Conservation (phyloP, 1,139 yeast genomes). For the Nakaseomyces sp. region DNA sequence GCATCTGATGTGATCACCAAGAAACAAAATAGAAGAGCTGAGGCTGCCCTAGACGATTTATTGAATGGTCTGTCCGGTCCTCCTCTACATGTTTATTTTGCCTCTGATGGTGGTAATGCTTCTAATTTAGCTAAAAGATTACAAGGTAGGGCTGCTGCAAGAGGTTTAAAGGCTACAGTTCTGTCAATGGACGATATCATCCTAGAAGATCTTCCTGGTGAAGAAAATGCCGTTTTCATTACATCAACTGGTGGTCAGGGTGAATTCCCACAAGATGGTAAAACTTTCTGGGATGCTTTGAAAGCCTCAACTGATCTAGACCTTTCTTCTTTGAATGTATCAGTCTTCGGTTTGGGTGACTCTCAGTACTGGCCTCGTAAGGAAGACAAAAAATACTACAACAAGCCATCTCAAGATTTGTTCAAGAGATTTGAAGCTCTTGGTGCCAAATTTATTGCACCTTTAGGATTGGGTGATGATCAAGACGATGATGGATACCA, state of each 20-base stretch:
- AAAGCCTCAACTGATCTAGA: slow-evolving; percentile 66
- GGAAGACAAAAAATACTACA: slow-evolving; percentile 88
- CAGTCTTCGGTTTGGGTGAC: slow-evolving; percentile 90
- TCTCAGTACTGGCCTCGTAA: slow-evolving; percentile 95
- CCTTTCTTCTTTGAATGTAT: slow-evolving; percentile 55
- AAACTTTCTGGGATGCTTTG: slow-evolving; percentile 78
- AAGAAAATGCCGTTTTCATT: slow-evolving; percentile 72
- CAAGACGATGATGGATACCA: slow-evolving; percentile 94
- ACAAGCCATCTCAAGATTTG: slow-evolving; percentile 81
- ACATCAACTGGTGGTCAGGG: slow-evolving; percentile 97
- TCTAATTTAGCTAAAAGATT: slow-evolving; percentile 74
- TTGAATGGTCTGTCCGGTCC: slow-evolving; percentile 89
- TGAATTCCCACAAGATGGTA: slow-evolving; percentile 94
- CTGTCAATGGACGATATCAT: slow-evolving; percentile 80
- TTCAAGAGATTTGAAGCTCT: slow-evolving; percentile 53
- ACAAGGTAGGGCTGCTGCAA: slow-evolving; percentile 72
- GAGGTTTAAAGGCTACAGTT: slow-evolving; percentile 75
- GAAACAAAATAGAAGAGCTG: slow-evolving; percentile 60
- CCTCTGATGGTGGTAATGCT: slow-evolving; percentile 95
- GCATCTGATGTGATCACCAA: slow-evolving; percentile 53
- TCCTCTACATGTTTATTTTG: slow-evolving; percentile 80
- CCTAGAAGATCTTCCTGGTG: slow-evolving; percentile 70
- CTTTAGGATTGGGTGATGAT: slow-evolving; percentile 87
- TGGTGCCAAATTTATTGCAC: slow-evolving; percentile 66
- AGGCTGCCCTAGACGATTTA: slow-evolving; percentile 65